Evolutionary conservation across 768 basidiomycete genomes (phyloP), one percentile per base, ranked within the genome.

Genomic region (Lactarius pseudohatsudake): DNA sequence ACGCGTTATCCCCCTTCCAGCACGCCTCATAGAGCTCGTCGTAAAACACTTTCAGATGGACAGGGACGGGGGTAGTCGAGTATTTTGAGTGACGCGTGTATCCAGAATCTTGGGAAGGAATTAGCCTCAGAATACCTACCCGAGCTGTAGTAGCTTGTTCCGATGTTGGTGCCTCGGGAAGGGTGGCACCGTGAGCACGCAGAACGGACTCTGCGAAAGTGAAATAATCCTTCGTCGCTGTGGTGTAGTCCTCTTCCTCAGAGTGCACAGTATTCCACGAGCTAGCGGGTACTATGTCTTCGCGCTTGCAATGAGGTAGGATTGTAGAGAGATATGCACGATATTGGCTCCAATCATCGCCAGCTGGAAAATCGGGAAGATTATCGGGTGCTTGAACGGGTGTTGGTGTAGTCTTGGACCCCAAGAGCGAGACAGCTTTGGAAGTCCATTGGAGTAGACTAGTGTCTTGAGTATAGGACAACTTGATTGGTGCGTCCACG

Each of bases 1-100:
- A 80, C 26, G 76, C 81, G 61, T 83, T 81, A 71, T 86, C 79
- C 1, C 86, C 86, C 3, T 72, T 70, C 72, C 78, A 83, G 69
- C 82, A 84, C 3, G 86, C 86, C 69, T 85, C 84, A 68, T 77
- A 87, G 0, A 88, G 77, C 65, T 85, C 81, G 57, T 86, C 81
- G 70, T 87, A 88, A 2, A 72, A 65, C 20, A 73, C 64, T 22
- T 73, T 74, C 54, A 79, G 69, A 67, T 78, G 76, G n/a, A 73
- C 60, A 0, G 78, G 76, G 7, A 82, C 76, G 6, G 61, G 15
- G 30, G 64, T 62, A 30, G 47, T 59, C 1, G 59, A 1, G 22
- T 74, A 70, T 64, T 67, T 54, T 69, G 6, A 5, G 10, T 65
- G 54, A 73, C 73, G 70, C 72, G 75, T 63, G 64, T 74, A 67